These are phyloP conservation scores for Margaritispora aquatica DNA, from an alignment of 495 filamentous ascomycete genomes.

Conservation along the genomic window DNA sequence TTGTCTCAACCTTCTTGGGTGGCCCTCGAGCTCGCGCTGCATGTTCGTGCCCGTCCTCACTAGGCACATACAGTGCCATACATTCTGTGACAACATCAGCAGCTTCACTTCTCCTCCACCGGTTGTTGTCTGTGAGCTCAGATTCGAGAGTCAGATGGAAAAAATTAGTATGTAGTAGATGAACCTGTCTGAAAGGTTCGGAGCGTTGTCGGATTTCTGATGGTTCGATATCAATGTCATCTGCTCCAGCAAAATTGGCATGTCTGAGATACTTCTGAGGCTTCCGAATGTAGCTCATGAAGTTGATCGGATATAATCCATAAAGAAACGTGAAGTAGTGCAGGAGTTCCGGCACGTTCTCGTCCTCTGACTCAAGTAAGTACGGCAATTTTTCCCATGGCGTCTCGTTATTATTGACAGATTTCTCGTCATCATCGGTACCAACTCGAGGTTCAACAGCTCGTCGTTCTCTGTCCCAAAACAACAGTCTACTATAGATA, in stretches of 20 bases:
- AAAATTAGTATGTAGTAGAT: conserved; percentile 70
- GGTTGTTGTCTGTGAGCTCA: conserved; percentile 60
- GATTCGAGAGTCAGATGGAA: conserved; percentile 62
- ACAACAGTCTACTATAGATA: conserved; percentile 65
- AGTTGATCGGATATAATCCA: conserved; percentile 73
- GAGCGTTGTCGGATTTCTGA: conserved; percentile 62
- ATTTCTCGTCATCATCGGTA: conserved; percentile 16
- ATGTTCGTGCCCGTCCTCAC: conserved; percentile 9
- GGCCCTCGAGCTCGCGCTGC: conserved; percentile 7
- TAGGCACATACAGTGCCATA: conserved; percentile 41
- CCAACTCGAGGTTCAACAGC: not conserved
- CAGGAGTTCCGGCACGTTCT: conserved; percentile 61
- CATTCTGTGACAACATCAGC: conserved; percentile 67
- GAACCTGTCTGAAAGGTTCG: conserved; percentile 58
- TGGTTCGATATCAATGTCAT: conserved; percentile 66
- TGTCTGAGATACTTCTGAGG: conserved; percentile 63
- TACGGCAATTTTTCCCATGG: conserved; percentile 55
- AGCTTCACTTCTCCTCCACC: conserved; percentile 67
- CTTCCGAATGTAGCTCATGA: conserved; percentile 70
- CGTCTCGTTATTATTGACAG: not conserved
- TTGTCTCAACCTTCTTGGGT: conserved; percentile 5
- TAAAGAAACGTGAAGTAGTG: conserved; percentile 76
- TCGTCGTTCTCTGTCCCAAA: conserved; percentile 54
- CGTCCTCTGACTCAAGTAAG: conserved; percentile 49
- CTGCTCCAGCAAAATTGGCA: conserved; percentile 51